Evolutionary conservation across 257 asterid species (phyloP).

Genomic region (Galeopsis tetrahit): DNA sequence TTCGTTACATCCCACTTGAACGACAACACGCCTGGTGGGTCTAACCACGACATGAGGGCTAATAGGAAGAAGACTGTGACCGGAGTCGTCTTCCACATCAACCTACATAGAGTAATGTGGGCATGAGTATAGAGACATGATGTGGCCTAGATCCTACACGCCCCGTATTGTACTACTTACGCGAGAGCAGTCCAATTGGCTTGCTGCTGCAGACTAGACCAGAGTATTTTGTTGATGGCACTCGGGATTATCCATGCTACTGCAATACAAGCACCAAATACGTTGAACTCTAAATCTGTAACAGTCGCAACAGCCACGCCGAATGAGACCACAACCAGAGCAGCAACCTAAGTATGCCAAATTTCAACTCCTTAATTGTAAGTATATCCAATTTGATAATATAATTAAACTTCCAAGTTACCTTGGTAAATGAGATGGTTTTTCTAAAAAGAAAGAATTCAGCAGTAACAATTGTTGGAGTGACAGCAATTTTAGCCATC

Average conservation of each 20-base stretch:
- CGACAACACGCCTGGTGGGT: conserved; percentile 76
- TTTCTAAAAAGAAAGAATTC: conserved; percentile 70
- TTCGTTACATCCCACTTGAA: conserved; percentile 66
- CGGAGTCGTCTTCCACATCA: conserved; percentile 95
- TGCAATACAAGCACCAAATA: conserved; percentile 80
- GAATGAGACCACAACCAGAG: conserved; percentile 68
- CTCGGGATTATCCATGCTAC: conserved; percentile 84
- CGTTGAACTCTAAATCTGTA: conserved; percentile 79
- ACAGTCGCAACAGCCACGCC: conserved; percentile 93
- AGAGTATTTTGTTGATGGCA: conserved; percentile 75
- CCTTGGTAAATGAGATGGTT: conserved; percentile 62
- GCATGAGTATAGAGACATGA: not conserved
- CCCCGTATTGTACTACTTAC: conserved; percentile 42
- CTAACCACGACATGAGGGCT: conserved; percentile 82
- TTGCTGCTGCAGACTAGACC: conserved; percentile 89
- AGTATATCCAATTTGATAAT: not conserved
- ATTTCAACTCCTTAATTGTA: not conserved
- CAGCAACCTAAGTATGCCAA: conserved; percentile 53
- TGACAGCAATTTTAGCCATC: conserved; percentile 95
- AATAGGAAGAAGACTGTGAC: conserved; percentile 73
- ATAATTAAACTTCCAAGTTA: conserved; percentile 18
- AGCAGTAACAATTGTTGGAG: conserved; percentile 82
- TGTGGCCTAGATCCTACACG: too few species aligned
- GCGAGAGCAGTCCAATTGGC: conserved; percentile 93
- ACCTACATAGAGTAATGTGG: conserved; percentile 44